Base-by-base conservation (phyloP, 306 rosid genomes). In the Cercis canadensis region DNA sequence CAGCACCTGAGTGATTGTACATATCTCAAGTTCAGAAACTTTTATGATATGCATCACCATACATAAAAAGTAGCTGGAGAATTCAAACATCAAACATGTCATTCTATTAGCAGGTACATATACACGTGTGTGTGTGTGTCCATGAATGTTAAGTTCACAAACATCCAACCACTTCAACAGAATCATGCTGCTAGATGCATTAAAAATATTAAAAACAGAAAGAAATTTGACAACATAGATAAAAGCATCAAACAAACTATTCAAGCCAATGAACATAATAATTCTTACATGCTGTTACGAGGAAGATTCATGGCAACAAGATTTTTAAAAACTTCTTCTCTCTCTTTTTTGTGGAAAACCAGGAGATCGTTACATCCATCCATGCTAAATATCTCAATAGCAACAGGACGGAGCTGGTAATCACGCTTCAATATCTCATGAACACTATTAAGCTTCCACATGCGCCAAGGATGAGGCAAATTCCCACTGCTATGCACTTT, bases 401-500 rank as follows among this genome's bases (percentile, higher is more conserved):
- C 99, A 62, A 95, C 99, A 52, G 99, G 99, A 67, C 99, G 99
- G 74, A 95, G 85, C 82, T 95, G 99, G 84, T 89, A 95, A 88
- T 95, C 99, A 85, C 99, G 97, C 85, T 95, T 95, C 81, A 92
- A 75, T 82, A 95, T 87, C 88, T 95, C 99, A 85, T 92, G 99
- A 80, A 95, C 96, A 75, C 97, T 92, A 79, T 88, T 85, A 77
- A 89, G 92, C 81, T 95, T 92, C 99, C 99, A 95, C 99, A 95
- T 95, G 61, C 78, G 91, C 99, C 99, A 92, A 65, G 81, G 89
- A 79, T 95, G 99, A 47, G 90, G 96, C 64, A 95, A 86, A 81
- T 89, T 88, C 68, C 99, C 97, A 50, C 87, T 76, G 65, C 80
- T 81, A 57, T 90, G 85, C 65, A 86, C 82, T 86, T 89, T 95